Evolutionary conservation across 495 filamentous ascomycete genomes (phyloP), one percentile per base, ranked within the genome.

Genomic region (Extremus antarcticus): DNA sequence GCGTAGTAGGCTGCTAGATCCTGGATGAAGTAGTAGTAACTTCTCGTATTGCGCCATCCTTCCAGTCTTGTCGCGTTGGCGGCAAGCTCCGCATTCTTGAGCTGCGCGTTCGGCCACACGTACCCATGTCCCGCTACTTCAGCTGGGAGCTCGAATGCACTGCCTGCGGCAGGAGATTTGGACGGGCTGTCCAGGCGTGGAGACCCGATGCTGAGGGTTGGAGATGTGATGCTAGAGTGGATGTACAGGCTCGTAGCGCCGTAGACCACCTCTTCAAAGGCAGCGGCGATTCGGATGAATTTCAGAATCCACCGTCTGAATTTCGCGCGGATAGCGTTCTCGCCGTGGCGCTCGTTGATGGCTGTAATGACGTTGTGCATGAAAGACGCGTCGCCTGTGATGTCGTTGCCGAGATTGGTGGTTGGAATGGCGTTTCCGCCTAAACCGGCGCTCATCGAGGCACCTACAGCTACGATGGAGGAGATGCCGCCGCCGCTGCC

Each of bases 221-320:
- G 50, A 8, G 40, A 53, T 10, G 48, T 40, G 15, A 24, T 24
- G 17, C 41, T 17, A 43, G 46, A 43, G n/a, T 56, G 38, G 46
- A 94, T 87, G 65, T 90, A 89, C n/a, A 98, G 76, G 23, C 90
- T 86, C 48, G 84, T 88, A 17, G 86, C 86, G 17, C 92, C 94
- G 60, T 91, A 96, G 4, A 99, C 92, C 23, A 80, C 80, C 69
- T 97, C 92, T 66, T 99, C 92, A 61, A 97, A 97, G 13, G 88
- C 88, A 1, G 92, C 89, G 4, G 92, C 84, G 35, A 97, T 82
- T 16, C 91, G 82, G 4, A 88, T 88, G 70, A 99, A 97, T 64
- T 88, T 89, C 50, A 83, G 73, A 15, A 96, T 82, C 79, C 90
- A 97, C 47, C 86, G 83, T 13, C 90, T 77, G 85, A 87, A 96